Evolutionary conservation across 2,329 filamentous ascomycete genomes (phyloP), one percentile per base, ranked within the genome.

Genomic region (Remersonia thermophila): DNA sequence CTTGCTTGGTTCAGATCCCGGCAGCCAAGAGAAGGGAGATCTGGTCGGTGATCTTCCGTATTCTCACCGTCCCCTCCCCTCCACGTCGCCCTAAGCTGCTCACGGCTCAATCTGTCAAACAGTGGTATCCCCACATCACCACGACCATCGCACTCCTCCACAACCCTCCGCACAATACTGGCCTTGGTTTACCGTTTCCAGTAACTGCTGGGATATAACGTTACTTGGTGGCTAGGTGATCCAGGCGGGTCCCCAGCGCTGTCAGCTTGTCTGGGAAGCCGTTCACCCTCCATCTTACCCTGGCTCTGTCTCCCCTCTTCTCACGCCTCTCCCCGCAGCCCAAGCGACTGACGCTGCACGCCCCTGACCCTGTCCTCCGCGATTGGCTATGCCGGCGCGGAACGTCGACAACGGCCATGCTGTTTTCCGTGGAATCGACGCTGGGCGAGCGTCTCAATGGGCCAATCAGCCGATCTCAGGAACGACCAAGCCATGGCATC

Each of bases 331-430:
- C 35, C 35, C 41, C 48, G 35, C 44, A 41, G 33, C 34, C 23
- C 37, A 36, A 38, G 36, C 31, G 45, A 13, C 41, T 38, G 42
- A 36, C 37, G 42, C 39, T 29, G 34, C 39, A 42, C 39, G 20
- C 37, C 41, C 40, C 39, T 40, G 38, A 38, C 38, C 33, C 37
- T 37, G 35, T 33, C 36, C 33, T 29, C 37, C 33, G 32, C 38
- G 32, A 50, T 66, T 66, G 63, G 64, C 43, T 47, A 45, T 42
- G 47, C 42, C 39, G 42, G 38, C 48, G 53, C 51, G 47, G 50
- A 56, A 55, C 47, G 54, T 60, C 55, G 53, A 61, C 62, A 62
- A 65, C 63, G 59, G 63, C 61, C 63, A 68, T 67, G 65, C 63
- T 60, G 62, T 64, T 59, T 61, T 61, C 62, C 63, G 62, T 59